phyloP scores from a whole-genome alignment of 2,329 filamentous ascomycete species.

The Thielaviopsis ethacetica region DNA sequence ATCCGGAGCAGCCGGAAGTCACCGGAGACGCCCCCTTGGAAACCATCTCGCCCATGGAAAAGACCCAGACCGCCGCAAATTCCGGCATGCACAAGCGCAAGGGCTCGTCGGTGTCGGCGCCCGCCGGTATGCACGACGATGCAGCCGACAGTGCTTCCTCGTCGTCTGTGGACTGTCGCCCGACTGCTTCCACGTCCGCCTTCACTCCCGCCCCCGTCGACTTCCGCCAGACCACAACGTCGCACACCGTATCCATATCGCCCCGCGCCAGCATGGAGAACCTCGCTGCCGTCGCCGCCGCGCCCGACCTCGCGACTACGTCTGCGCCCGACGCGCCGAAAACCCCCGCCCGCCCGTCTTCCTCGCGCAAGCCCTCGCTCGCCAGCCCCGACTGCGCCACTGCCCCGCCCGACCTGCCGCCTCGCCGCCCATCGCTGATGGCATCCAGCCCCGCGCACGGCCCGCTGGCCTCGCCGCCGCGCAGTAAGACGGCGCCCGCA shows the following conservation, averaged over 20 bases:
- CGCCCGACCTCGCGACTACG: not conserved
- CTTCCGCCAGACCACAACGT: not conserved
- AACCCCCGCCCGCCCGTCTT: not conserved
- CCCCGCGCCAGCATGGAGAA: constrained; percentile 5
- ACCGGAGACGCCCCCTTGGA: not conserved
- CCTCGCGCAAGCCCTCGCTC: not conserved
- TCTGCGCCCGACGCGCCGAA: not conserved
- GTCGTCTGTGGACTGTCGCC: constrained; percentile 2
- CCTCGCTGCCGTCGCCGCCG: not conserved
- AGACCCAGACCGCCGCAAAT: constrained; percentile 35
- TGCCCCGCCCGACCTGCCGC: not conserved
- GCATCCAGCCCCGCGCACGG: too few relatives aligned
- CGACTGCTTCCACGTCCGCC: not conserved
- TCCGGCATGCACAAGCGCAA: constrained; percentile 5
- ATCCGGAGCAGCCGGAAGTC: not conserved
- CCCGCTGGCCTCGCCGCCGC: not conserved
- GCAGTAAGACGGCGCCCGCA: not conserved
- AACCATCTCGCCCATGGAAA: constrained; percentile 27
- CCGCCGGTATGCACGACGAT: too few relatives aligned
- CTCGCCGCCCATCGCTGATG: too few relatives aligned
- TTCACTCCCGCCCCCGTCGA: not conserved
- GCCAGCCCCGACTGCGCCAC: too few relatives aligned
- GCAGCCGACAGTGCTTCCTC: not conserved
- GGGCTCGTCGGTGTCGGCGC: not conserved
- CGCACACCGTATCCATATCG: constrained; percentile 4